These are phyloP conservation scores for Magnusiomyces tetraspermus DNA, from an alignment of 1,139 yeast genomes.

Conservation along the genomic window DNA sequence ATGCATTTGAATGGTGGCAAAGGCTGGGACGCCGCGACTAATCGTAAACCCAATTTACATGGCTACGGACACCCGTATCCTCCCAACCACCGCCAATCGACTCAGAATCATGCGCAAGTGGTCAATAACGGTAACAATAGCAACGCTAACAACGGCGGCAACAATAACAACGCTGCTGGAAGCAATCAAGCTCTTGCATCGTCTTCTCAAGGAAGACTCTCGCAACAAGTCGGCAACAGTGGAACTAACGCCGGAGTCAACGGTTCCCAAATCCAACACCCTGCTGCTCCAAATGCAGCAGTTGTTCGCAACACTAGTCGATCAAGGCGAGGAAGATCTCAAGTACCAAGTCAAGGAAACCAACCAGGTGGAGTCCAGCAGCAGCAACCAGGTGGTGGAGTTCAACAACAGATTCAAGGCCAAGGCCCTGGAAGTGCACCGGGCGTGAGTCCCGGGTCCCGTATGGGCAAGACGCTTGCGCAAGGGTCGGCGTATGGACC, in stretches of 20 bases:
- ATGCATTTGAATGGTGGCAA: conserved; percentile 82
- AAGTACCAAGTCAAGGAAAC: neutral
- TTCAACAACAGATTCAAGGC: neutral
- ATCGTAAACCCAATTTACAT: conserved; percentile 81
- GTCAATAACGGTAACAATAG: neutral
- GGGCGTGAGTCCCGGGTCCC: neutral
- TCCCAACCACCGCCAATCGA: conserved; percentile 28
- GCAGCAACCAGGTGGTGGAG: too few relatives aligned
- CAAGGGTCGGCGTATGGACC: conserved; percentile 6
- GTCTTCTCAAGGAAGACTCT: neutral
- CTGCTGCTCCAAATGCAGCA: conserved; percentile 27
- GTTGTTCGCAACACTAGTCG: conserved; percentile 28
- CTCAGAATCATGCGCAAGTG: neutral
- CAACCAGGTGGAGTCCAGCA: neutral
- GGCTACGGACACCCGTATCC: conserved; percentile 75
- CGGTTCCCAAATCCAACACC: conserved; percentile 18
- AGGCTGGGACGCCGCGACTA: conserved; percentile 81
- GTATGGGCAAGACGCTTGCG: conserved; percentile 10
- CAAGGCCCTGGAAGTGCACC: neutral
- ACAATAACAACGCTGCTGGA: neutral
- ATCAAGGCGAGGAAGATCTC: conserved; percentile 20
- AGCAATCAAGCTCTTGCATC: conserved; percentile 6
- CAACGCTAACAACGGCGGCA: neutral
- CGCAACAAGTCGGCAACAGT: conserved; percentile 10
- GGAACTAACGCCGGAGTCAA: too few relatives aligned